Evolutionary conservation across 2,329 filamentous ascomycete species (phyloP).

Genomic region (Alternaria gansuensis): DNA sequence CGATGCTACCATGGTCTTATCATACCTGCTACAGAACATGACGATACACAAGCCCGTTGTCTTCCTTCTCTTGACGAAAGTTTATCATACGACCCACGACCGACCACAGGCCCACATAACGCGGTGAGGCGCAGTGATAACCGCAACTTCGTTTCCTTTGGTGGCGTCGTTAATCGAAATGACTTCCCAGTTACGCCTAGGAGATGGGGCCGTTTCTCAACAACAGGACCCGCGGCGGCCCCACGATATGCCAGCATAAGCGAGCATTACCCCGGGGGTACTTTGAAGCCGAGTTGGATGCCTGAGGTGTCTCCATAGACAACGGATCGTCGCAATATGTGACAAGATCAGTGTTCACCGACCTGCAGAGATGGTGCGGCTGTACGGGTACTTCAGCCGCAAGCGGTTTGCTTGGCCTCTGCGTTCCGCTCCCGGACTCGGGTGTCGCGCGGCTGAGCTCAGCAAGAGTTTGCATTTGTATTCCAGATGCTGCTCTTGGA

Average conservation of each 20-base stretch:
- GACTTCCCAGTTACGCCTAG: slow-evolving; percentile 8
- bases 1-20: not conserved
- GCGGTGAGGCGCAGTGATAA: slow-evolving; percentile 8
- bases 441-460: slow-evolving; percentile 3
- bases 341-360: not conserved
- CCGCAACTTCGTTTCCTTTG: slow-evolving; percentile 5
- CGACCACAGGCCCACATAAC: not conserved
- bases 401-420: slow-evolving; percentile 8
- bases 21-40: not conserved
- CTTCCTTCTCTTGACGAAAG: not conserved
- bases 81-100: not conserved
- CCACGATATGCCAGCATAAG: slow-evolving; percentile 12
- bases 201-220: slow-evolving; percentile 18
- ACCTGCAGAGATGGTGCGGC: slow-evolving; percentile 4
- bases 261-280: slow-evolving; percentile 11
- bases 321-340: not conserved
- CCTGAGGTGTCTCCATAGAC: not conserved
- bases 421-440: not conserved
- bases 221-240: not conserved
- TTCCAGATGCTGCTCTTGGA: not conserved
- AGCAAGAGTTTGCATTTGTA: not conserved
- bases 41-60: slow-evolving; percentile 7
- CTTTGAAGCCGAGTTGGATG: not conserved
- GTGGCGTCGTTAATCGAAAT: slow-evolving; percentile 23
- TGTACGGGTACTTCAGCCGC: slow-evolving; percentile 14